Evolutionary conservation across 1,284 basidiomycete species (phyloP).

Genomic region (Ceratobasidium sp.): DNA sequence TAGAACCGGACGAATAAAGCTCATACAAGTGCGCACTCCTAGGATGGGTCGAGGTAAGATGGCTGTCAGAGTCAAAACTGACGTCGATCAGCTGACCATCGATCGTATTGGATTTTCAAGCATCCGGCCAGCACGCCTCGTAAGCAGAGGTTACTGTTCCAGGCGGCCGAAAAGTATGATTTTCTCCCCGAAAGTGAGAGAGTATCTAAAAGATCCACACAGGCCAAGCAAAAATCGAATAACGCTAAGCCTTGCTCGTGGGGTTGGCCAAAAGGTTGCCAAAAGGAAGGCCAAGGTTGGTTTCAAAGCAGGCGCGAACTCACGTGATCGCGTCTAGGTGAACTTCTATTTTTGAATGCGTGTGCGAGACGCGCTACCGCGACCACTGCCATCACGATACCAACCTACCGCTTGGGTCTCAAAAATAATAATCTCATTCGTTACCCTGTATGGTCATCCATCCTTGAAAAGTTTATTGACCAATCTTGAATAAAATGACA

Average conservation of each 20-base stretch:
- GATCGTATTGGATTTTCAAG: not conserved
- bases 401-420: not conserved
- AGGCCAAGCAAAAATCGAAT: too few species aligned
- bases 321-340: conserved; percentile 6
- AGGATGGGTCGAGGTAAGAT: not conserved
- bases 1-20: not conserved
- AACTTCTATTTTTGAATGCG: not conserved
- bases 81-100: not conserved
- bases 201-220: too few species aligned
- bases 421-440: not conserved
- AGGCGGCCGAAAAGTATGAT: too few species aligned
- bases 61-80: not conserved
- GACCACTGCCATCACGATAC: not conserved
- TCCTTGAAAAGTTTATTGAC: not conserved
- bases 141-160: too few species aligned
- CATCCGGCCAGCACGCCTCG: too few species aligned
- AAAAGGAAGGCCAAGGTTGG: not conserved
- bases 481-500: conserved; percentile 4
- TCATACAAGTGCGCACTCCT: not conserved
- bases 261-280: too few species aligned
- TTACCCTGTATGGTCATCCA: too few species aligned
- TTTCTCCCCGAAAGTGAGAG: too few species aligned
- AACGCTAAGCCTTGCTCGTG: too few species aligned
- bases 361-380: not conserved
- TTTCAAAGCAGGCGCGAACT: not conserved